These are phyloP conservation scores for Naganishia albida DNA, from an alignment of 1,284 basidiomycete genomes.

Conservation along the genomic window DNA sequence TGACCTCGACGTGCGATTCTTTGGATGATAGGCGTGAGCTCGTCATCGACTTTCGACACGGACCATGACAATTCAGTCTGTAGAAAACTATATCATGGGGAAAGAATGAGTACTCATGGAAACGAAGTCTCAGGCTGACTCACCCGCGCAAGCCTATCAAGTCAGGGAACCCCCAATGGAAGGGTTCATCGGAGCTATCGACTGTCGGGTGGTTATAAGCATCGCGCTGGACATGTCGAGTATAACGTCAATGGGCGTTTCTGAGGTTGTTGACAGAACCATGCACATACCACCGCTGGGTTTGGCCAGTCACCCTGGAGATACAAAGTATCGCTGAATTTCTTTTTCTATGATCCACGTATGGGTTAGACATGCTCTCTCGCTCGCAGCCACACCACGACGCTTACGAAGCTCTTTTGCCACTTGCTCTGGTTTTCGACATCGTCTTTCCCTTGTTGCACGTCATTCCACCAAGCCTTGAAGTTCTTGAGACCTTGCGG, in stretches of 20 bases:
- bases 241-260: conserved; percentile 1
- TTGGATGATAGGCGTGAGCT: conserved; percentile 89
- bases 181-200: conserved; percentile 87
- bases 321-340: conserved; percentile 74
- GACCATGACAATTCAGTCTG: conserved; percentile 83
- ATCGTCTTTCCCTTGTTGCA: conserved; percentile 86
- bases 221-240: conserved; percentile 63
- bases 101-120: neutral
- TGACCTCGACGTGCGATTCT: conserved; percentile 78
- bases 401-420: conserved; percentile 80
- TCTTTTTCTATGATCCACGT: conserved; percentile 68
- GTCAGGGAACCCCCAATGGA: conserved; percentile 96
- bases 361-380: conserved; percentile 4
- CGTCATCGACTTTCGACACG: conserved; percentile 82
- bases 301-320: conserved; percentile 85
- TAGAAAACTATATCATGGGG: conserved; percentile 65
- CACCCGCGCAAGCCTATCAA: conserved; percentile 83
- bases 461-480: conserved; percentile 90
- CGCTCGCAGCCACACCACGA: conserved; percentile 62
- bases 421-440: conserved; percentile 74
- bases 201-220: conserved; percentile 91
- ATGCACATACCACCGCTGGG: conserved; percentile 68
- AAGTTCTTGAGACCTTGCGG: conserved; percentile 79
- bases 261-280: neutral
- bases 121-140: conserved; percentile 42